Evolutionary conservation across 768 basidiomycete species (phyloP).

Genomic region (Macrolepiota dolichaula): DNA sequence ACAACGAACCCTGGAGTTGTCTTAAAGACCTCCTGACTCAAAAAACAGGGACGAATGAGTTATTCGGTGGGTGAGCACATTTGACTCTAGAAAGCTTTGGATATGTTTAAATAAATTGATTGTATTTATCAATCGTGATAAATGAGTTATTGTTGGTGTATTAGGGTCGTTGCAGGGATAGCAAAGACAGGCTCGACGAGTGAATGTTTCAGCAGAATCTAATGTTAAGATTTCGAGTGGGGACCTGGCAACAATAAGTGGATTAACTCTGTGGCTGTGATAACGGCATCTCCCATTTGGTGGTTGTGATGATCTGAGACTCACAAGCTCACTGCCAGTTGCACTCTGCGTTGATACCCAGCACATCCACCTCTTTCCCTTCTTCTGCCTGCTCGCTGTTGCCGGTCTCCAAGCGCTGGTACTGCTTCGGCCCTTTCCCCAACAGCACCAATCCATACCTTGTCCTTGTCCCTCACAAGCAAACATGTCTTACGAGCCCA

Average conservation of each 20-base stretch:
- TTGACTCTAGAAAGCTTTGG: too few species aligned
- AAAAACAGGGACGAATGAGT: too few species aligned
- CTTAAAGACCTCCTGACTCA: too few species aligned
- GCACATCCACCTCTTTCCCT: slow-evolving; percentile 4
- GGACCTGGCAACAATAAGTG: slow-evolving; percentile 1
- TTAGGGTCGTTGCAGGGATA: too few species aligned
- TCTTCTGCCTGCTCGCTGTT: slow-evolving; percentile 16
- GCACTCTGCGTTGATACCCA: slow-evolving; percentile 8
- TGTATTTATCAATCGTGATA: too few species aligned
- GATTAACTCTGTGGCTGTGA: slow-evolving; percentile 8
- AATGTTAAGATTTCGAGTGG: neutral
- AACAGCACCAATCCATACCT: slow-evolving; percentile 12
- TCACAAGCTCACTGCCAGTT: neutral
- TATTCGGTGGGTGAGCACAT: too few species aligned
- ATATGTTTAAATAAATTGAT: neutral
- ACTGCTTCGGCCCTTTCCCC: slow-evolving; percentile 11
- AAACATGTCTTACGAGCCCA: slow-evolving; percentile 60
- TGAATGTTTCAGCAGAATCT: neutral
- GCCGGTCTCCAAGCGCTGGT: slow-evolving; percentile 18
- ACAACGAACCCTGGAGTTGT: too few species aligned
- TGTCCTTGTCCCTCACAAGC: slow-evolving; percentile 21
- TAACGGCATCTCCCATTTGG: slow-evolving; percentile 6
- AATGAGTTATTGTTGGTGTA: too few species aligned
- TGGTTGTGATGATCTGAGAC: slow-evolving; percentile 4
- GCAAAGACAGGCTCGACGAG: too few species aligned